Percentiles rank a stretch among this genome's conserved stretches.
Evolutionary conservation across 2,329 filamentous ascomycete species (phyloP).

Genomic region (Hypoxylon sp.): DNA sequence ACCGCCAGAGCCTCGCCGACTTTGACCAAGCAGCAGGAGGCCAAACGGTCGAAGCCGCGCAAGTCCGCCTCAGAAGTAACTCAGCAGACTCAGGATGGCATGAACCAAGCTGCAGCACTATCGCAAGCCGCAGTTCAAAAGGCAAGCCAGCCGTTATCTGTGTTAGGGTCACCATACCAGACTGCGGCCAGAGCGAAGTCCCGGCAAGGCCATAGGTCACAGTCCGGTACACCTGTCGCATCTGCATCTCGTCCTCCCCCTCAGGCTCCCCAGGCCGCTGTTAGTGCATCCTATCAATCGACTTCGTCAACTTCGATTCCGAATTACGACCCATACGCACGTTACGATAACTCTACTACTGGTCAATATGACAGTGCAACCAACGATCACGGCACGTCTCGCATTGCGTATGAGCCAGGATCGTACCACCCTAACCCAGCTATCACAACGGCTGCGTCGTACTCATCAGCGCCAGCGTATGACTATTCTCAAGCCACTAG

Average conservation of each 20-base stretch:
- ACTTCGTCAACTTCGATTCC: slow-evolving; percentile 50
- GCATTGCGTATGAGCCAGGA: slow-evolving; percentile 50
- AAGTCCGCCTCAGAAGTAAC: slow-evolving; percentile 45
- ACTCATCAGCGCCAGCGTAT: slow-evolving; percentile 50
- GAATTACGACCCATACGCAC: slow-evolving; percentile 49
- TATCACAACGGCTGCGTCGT: slow-evolving; percentile 47
- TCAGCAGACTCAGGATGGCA: slow-evolving; percentile 41
- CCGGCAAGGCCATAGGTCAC: slow-evolving; percentile 51
- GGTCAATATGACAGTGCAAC: slow-evolving; percentile 45
- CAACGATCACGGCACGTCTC: slow-evolving; percentile 47
- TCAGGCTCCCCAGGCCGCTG: slow-evolving; percentile 47
- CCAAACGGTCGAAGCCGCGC: slow-evolving; percentile 46
- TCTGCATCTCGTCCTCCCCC: slow-evolving; percentile 48
- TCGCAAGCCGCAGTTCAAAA: slow-evolving; percentile 49
- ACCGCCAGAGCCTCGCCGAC: slow-evolving; percentile 44
- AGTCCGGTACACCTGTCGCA: slow-evolving; percentile 50
- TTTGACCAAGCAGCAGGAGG: slow-evolving; percentile 41
- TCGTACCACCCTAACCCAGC: slow-evolving; percentile 49
- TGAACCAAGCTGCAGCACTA: slow-evolving; percentile 44
- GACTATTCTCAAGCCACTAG: slow-evolving; percentile 49
- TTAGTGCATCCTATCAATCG: slow-evolving; percentile 51
- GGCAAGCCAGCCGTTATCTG: slow-evolving; percentile 51
- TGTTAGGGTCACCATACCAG: slow-evolving; percentile 51
- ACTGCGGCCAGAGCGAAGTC: slow-evolving; percentile 46
- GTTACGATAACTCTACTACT: slow-evolving; percentile 52